A percentile compares a stretch with the other conserved stretches of the same genome.
phyloP scores from a whole-genome alignment of 2,329 filamentous ascomycete species.

The Colletotrichum higginsianum region DNA sequence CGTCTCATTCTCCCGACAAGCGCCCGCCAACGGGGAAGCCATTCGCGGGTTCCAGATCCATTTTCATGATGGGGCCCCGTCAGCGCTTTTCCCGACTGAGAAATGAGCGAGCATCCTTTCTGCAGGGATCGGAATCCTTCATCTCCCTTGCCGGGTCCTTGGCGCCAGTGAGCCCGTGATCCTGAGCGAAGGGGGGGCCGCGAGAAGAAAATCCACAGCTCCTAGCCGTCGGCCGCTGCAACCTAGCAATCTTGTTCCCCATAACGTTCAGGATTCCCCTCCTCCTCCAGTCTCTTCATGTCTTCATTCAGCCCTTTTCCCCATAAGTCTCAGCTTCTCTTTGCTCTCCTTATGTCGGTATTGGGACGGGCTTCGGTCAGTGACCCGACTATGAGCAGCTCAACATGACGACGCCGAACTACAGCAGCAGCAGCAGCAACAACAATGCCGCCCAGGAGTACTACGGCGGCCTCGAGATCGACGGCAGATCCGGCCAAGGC shows the following conservation, averaged over 20 bases:
- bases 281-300: neutral
- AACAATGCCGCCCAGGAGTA: conserved; percentile 22
- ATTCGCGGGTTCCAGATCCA: conserved; percentile 28
- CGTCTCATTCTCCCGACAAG: conserved; percentile 12
- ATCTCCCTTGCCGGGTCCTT: conserved; percentile 24
- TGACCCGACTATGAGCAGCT: conserved; percentile 17
- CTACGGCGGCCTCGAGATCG: conserved; percentile 35
- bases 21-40: conserved; percentile 4
- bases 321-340: neutral
- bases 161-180: conserved; percentile 12
- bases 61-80: conserved; percentile 11
- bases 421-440: too few relatives aligned
- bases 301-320: neutral
- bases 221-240: conserved; percentile 9
- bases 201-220: conserved; percentile 12
- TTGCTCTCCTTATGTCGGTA: neutral
- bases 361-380: neutral
- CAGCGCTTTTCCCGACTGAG: conserved; percentile 36
- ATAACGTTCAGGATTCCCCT: neutral
- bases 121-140: conserved; percentile 21
- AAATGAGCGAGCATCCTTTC: neutral
- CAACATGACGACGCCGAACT: conserved; percentile 30
- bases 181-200: neutral
- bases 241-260: neutral
- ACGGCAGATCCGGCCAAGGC: conserved; percentile 15